Base-by-base conservation (phyloP, 2,329 filamentous ascomycete species). In the Triangularia verruculosa region DNA sequence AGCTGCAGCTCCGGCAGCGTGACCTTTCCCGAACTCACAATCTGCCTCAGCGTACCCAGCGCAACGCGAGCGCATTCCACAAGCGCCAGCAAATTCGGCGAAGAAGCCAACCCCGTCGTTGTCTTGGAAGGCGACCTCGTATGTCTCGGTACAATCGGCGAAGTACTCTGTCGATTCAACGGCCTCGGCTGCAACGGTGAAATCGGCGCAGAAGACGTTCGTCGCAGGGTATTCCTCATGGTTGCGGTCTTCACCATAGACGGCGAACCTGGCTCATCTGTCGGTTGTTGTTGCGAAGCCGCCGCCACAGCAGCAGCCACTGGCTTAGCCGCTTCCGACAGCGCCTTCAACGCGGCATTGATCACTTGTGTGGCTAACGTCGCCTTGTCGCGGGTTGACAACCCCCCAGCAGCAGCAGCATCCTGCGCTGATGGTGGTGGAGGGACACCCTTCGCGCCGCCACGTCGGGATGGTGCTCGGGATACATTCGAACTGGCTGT, bases 291-390 rank as follows among this genome's bases (percentile, higher is more conserved):
- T n/a, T n/a, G n/a, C n/a, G n/a, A 70, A 69, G 7, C 74, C 72
- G 13, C n/a, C n/a, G n/a, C n/a, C n/a, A 75, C 73, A 1, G 74
- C 73, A 1, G 76, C 72, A 1, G 74, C 72, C 1, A 76, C 66
- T 1, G 78, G 75, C 72, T 88, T 92, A 20, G 86, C 80, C 0
- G 86, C 86, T 62, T 90, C 87, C n/a, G 83, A 82, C 3, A 94
- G 80, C 9, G 84, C 81, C 71, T 90, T 92, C 43, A 93, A 79
- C 1, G 87, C 82, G 6, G 80, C 79, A 73, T 93, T 94, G 70
- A 92, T 86, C 34, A 92, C 80, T 66, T 92, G 85, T 0, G 90
- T 92, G 12, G 90, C 90, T 34, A 93, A 77, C 53, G 85, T 80
- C 58, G 86, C 87, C 73, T 83, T 86, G 63, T 92, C 89, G 69